Evolutionary conservation across 345 rosid genomes (phyloP).

Genomic region (Eucalyptus regnans): DNA sequence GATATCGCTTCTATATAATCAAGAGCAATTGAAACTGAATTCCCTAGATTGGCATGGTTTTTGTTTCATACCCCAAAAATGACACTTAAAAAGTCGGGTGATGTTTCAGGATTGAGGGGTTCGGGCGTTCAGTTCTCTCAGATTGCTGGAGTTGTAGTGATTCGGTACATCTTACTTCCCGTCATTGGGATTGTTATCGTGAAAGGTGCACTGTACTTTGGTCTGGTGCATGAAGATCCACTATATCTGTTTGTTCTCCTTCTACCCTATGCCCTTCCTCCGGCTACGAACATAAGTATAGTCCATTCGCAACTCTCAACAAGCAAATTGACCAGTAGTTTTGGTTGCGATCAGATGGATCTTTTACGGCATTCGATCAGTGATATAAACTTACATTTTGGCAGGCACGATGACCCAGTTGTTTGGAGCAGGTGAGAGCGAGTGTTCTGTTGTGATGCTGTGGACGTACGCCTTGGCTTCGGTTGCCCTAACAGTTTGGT

Average conservation of each 20-base stretch:
- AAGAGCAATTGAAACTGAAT: neutral
- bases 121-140: neutral
- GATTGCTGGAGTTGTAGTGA: conserved; percentile 16
- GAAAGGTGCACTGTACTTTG: conserved; percentile 21
- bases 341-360: neutral
- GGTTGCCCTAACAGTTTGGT: conserved; percentile 29
- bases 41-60: neutral
- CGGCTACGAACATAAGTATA: conserved; percentile 38
- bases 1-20: neutral
- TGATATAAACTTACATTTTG: neutral
- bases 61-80: neutral
- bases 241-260: conserved; percentile 37
- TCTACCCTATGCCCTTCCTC: conserved; percentile 50
- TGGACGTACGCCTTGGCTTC: conserved; percentile 28
- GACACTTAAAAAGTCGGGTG: neutral
- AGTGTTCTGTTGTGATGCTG: conserved; percentile 30
- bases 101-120: conserved; percentile 29
- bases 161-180: conserved; percentile 24
- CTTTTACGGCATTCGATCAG: neutral
- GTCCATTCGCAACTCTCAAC: neutral
- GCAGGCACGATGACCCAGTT: conserved; percentile 33
- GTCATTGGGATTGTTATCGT: conserved; percentile 15
- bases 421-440: conserved; percentile 27
- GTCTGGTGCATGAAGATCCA: conserved; percentile 21
- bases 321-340: neutral